Base-by-base conservation (phyloP, 768 basidiomycete genomes). In the Tulasnella sp. region DNA sequence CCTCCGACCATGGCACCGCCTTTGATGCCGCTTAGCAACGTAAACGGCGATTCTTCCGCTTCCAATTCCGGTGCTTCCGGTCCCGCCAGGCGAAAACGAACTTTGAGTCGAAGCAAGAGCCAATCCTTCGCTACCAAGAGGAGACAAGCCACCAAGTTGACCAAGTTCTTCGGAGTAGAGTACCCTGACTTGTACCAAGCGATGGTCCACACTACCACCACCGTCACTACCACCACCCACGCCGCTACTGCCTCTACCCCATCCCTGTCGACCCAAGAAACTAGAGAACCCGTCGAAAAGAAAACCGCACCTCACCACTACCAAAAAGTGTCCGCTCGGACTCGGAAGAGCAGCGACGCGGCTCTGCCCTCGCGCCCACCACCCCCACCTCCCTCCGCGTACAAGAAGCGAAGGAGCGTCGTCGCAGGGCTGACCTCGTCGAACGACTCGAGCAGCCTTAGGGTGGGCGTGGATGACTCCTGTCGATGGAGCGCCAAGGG, bases 161-260 rank as follows among this genome's bases (percentile, higher is more conserved):
- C 77, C 18, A 40, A 72, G 39, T 72, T 77, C 71, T 72, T 77
- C 20, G 77, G 77, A 4, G 77, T 69, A 35, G 69, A 77, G 44
- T 73, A 70, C 32, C 71, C 71, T 13, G 69, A 77, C 57, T 18
- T 57, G 77, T 71, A 77, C 26, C 77, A 77, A 39, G 69, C 71
- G 5, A 72, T 77, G 77, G 70, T 73, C 57, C 67, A 35, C n/a
- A 44, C 51, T 10, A 74, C 44, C 2, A 74, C 61, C 11, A 75
- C 32, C 74, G 11, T 10, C 23, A 20, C 37, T 2, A 13, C n/a
- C 20, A 18, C 46, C 46, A 1, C 11, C n/a, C 1, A 5, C 51
- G 51, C 5, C 74, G 55, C 44, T 15, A n/a, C 26, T n/a, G 11
- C 70, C 70, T 71, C 23, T 4, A 37, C 70, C 70, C 5, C 70